Base-by-base conservation (phyloP, 768 basidiomycete species). In the Lactarius hatsudake region DNA sequence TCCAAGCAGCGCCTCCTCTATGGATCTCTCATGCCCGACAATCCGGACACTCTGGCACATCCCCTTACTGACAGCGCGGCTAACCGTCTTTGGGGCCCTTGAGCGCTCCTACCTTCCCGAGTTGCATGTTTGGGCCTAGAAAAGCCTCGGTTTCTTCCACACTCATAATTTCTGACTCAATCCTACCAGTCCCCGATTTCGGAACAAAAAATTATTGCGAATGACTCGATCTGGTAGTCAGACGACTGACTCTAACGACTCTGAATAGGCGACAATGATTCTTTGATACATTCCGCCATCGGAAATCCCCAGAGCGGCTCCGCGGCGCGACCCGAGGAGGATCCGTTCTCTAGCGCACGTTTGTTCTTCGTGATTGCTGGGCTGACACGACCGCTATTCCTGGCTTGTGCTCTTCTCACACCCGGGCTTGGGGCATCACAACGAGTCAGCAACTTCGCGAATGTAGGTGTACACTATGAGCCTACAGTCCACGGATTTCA, bases 341-440 rank as follows among this genome's bases (percentile, higher is more conserved):
- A 17, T 15, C 62, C 57, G 58, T 59, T 36, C 17, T 28, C 53
- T 40, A 34, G 58, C 51, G 36, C 62, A 67, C 34, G 57, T 59
- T 58, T 23, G 53, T 54, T 60, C 66, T 63, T 63, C 62, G 32
- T 69, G 66, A 64, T 70, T 59, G 32, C 66, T 65, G 36, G 67
- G 17, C 30, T 13, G 12, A 61, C 30, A n/a, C 23, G 23, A 51
- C 56, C 62, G 23, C 68, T 65, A 66, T 66, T 59, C 64, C 34
- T 17, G 48, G 64, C 61, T 40, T 13, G 57, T 42, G 28, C 48
- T 62, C 57, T 66, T 65, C 68, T 65, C 64, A 62, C 68, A 66
- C 64, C 17, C 40, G 15, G 10, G 13, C 34, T 23, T 20, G 34
- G 36, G 23, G 3, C 34, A 53, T 65, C 64, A 48, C 12, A 51